Base-by-base conservation (phyloP, 2,329 filamentous ascomycete genomes). In the Aspergillus awamori region DNA sequence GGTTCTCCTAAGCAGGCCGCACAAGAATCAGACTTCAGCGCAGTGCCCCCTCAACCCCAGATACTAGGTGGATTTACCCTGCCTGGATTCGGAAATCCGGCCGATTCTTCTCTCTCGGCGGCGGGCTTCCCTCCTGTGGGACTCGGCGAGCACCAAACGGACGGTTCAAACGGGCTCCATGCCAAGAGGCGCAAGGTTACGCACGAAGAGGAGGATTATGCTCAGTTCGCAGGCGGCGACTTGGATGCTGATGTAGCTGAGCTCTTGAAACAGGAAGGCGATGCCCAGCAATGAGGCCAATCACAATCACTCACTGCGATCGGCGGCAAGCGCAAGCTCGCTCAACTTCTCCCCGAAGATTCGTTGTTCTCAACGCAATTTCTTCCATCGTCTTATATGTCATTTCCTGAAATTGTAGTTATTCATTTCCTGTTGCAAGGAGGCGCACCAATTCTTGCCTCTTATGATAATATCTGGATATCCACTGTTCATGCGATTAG, bases 231-330 rank as follows among this genome's bases (percentile, higher is more conserved):
- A 1, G 77, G 80, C 8, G 84, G 83, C 11, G 85, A 83, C 20
- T 76, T 89, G 65, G 87, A 89, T 70, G 84, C 82, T 7, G 86
- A 88, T 72, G 82, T 89, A 52, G 84, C 84, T 8, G 84, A 85
- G 63, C 78, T 89, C 73, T 73, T 87, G 65, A 79, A 82, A 58
- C 80, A 81, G 61, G 80, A 81, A 63, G 76, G 73, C 53, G 68
- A 69, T 53, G 36, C 62, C 20, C 64, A 69, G 49, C 61, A 59
- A 47, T 63, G 49, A 41, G 5, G 24, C n/a, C 53, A 45, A 24
- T 5, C 8, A 43, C 1, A 4, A 5, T 26, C 38, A 36, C 26
- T 6, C n/a, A 11, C 24, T 10, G 28, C 26, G n/a, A 8, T 10
- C 15, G 47, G 26, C 3, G 15, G 26, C 24, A 15, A 3, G 45